These are phyloP conservation scores for Sporothrix brunneoviolacea DNA, from an alignment of 2,329 filamentous ascomycete species.

Conservation along the genomic window DNA sequence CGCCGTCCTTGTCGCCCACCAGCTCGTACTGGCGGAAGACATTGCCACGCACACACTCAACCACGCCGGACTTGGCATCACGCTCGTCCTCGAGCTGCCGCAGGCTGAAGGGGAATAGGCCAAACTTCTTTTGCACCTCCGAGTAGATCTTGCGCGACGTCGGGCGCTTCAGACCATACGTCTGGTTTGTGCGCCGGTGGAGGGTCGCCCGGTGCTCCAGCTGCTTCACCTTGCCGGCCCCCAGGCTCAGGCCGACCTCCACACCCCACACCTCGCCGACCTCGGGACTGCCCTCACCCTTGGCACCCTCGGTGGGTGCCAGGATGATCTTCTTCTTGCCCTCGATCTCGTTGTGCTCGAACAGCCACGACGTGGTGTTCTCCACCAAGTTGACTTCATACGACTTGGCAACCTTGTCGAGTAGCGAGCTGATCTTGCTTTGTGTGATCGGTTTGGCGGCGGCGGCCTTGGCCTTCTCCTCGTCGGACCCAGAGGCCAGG, in stretches of 20 bases:
- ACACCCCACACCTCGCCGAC: conserved; percentile 96
- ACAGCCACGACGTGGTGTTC: conserved; percentile 96
- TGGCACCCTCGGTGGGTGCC: conserved; percentile 74
- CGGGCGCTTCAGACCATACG: conserved; percentile 87
- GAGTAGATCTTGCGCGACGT: conserved; percentile 89
- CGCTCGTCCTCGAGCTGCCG: conserved; percentile 95
- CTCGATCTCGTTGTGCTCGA: conserved; percentile 96
- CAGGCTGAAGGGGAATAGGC: conserved; percentile 95
- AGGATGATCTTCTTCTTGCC: conserved; percentile 96
- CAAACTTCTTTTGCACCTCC: conserved; percentile 95
- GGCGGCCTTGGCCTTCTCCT: conserved; percentile 90
- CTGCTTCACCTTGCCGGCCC: conserved; percentile 90
- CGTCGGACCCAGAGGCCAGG: conserved; percentile 73
- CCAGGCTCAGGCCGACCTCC: conserved; percentile 86
- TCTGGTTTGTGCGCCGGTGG: conserved; percentile 86
- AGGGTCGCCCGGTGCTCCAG: conserved; percentile 83
- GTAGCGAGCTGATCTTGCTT: conserved; percentile 73
- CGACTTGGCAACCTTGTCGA: conserved; percentile 86
- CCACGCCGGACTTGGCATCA: conserved; percentile 87
- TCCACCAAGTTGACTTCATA: conserved; percentile 93
- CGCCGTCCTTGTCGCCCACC: conserved; percentile 84
- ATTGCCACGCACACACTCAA: conserved; percentile 90
- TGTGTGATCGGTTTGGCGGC: conserved; percentile 78
- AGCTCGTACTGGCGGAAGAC: conserved; percentile 95
- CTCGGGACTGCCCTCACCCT: conserved; percentile 84